These are phyloP conservation scores for Aspergillus hortae DNA, from an alignment of 2,329 filamentous ascomycete species.

Conservation along the genomic window DNA sequence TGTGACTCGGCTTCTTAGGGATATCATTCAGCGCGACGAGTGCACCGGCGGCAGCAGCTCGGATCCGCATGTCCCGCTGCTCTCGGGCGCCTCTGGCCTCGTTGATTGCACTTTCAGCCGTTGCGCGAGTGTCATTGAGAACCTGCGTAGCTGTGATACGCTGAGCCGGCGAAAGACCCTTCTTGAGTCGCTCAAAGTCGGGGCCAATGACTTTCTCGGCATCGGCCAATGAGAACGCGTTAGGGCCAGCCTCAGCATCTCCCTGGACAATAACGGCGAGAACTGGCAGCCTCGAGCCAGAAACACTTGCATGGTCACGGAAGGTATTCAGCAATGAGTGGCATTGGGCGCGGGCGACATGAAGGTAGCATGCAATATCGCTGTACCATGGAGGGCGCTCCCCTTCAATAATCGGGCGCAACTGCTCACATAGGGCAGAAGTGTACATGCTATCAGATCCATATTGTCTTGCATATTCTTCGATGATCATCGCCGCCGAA, in stretches of 20 bases:
- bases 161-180: constrained; percentile 81
- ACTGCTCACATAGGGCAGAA: constrained; percentile 47
- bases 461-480: constrained; percentile 72
- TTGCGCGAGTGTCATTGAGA: constrained; percentile 70
- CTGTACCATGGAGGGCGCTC: constrained; percentile 80
- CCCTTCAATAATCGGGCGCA: constrained; percentile 74
- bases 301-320: constrained; percentile 81
- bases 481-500: constrained; percentile 75
- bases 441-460: constrained; percentile 32
- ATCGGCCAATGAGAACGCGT: constrained; percentile 81
- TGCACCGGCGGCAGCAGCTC: constrained; percentile 80
- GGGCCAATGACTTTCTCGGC: constrained; percentile 82
- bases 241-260: constrained; percentile 84
- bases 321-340: constrained; percentile 87
- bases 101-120: constrained; percentile 67
- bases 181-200: constrained; percentile 86
- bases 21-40: constrained; percentile 81
- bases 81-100: constrained; percentile 78
- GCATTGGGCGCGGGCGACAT: constrained; percentile 86
- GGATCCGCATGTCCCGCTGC: constrained; percentile 78
- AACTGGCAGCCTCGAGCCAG: constrained; percentile 68
- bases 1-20: constrained; percentile 86
- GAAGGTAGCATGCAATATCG: constrained; percentile 84
- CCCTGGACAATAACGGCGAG: constrained; percentile 92
- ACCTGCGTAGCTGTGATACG: constrained; percentile 78